These are phyloP conservation scores for Botrytis fragariae DNA, from an alignment of 2,329 filamentous ascomycete species.

Conservation along the genomic window DNA sequence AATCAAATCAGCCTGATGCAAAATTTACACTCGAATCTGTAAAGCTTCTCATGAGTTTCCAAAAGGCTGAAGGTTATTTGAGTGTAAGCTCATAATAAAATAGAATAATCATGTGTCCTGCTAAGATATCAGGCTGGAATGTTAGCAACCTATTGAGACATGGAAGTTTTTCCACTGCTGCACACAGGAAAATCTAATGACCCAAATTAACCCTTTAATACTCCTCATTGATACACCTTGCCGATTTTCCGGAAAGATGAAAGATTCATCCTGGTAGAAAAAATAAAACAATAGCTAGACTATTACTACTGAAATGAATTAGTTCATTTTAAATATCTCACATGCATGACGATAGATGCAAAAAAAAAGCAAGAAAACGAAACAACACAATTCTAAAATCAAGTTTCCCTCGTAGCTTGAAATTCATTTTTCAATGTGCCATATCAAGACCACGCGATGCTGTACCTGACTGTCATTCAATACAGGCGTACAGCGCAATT, in stretches of 20 bases:
- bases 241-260: too few relatives aligned
- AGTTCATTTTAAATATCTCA: not conserved
- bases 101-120: not conserved
- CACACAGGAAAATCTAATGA: not conserved
- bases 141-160: too few relatives aligned
- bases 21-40: not conserved
- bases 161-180: not conserved
- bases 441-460: not conserved
- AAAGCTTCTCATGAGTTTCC: too few relatives aligned
- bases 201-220: not conserved
- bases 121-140: not conserved
- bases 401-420: not conserved
- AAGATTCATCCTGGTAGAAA: too few relatives aligned
- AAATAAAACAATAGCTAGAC: too few relatives aligned
- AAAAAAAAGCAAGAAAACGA: not conserved
- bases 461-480: not conserved
- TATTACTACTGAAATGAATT: too few relatives aligned
- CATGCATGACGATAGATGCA: not conserved
- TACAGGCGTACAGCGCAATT: not conserved
- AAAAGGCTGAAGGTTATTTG: not conserved
- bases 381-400: not conserved
- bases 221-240: not conserved
- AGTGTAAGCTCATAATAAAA: not conserved
- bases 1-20: not conserved
- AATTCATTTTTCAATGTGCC: not conserved